phyloP scores from a whole-genome alignment of 2,329 filamentous ascomycete genomes.

The Fusarium duplospermum region DNA sequence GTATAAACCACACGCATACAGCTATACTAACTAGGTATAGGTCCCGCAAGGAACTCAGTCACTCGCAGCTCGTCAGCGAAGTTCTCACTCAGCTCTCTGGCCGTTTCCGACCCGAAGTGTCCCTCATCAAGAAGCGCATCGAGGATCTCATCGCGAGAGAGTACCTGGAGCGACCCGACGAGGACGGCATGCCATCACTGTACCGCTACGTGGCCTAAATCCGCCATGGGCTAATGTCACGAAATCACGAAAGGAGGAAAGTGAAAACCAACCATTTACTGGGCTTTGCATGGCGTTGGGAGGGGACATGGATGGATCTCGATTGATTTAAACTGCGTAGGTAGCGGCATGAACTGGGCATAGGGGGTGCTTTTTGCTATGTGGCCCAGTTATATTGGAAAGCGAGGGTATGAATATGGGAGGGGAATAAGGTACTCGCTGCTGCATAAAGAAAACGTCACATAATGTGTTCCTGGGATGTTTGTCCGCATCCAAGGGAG shows the following conservation, averaged over 20 bases:
- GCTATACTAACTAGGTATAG: slow-evolving; percentile 53
- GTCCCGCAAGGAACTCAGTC: slow-evolving; percentile 77
- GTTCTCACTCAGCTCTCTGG: slow-evolving; percentile 75
- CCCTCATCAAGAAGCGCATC: slow-evolving; percentile 84
- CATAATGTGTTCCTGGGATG: background rate
- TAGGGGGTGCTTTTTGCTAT: slow-evolving; percentile 6
- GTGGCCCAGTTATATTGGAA: slow-evolving; percentile 32
- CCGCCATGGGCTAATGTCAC: slow-evolving; percentile 19
- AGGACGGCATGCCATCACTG: slow-evolving; percentile 71
- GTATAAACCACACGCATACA: background rate
- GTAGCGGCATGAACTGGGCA: slow-evolving; percentile 17
- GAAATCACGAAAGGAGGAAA: slow-evolving; percentile 40
- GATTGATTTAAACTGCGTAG: slow-evolving; percentile 26
- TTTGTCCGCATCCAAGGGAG: background rate
- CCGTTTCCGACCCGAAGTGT: slow-evolving; percentile 81
- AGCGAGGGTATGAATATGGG: slow-evolving; percentile 10
- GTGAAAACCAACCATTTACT: slow-evolving; percentile 12
- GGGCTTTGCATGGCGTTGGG: slow-evolving; percentile 40
- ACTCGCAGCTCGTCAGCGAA: slow-evolving; percentile 77
- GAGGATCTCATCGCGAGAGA: slow-evolving; percentile 82
- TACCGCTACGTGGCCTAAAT: slow-evolving; percentile 78
- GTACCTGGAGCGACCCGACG: slow-evolving; percentile 78
- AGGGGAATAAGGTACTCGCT: background rate
- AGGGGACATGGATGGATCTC: slow-evolving; percentile 18
- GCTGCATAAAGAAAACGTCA: background rate